phyloP scores from a whole-genome alignment of 176 grass and related monocot genomes.

The Coix lacrymajobi region DNA sequence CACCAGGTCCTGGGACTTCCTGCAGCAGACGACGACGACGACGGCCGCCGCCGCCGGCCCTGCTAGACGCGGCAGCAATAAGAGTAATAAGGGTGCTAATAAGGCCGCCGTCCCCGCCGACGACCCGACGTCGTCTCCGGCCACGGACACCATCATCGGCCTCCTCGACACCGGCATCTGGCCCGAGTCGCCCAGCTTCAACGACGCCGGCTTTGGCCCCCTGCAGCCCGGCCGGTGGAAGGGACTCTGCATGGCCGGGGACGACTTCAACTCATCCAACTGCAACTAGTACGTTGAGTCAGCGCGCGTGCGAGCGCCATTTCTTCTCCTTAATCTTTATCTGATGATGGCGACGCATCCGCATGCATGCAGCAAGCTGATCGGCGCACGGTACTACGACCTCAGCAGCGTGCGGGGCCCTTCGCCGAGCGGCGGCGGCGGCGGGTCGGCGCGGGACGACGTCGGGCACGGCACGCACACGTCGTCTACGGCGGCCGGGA shows the following conservation, averaged over 20 bases:
- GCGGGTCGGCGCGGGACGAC: conserved; percentile 51
- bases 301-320: neutral
- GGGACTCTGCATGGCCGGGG: conserved; percentile 66
- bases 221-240: conserved; percentile 66
- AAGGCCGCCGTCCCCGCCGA: neutral
- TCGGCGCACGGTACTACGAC: conserved; percentile 81
- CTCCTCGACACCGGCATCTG: conserved; percentile 90
- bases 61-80: neutral
- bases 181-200: conserved; percentile 89
- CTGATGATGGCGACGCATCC: neutral
- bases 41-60: neutral
- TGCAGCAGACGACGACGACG: conserved; percentile 38
- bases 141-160: conserved; percentile 59
- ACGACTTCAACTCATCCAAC: conserved; percentile 56
- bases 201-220: conserved; percentile 44
- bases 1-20: conserved; percentile 85
- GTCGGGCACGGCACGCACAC: conserved; percentile 86
- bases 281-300: conserved; percentile 64
- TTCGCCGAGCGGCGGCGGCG: neutral
- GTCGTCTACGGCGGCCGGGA: conserved; percentile 70
- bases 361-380: conserved; percentile 61
- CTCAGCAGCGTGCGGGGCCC: neutral
- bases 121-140: neutral
- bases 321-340: neutral
- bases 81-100: neutral